Evolutionary conservation across 2,329 filamentous ascomycete species (phyloP).

Genomic region (Claviceps citrina): DNA sequence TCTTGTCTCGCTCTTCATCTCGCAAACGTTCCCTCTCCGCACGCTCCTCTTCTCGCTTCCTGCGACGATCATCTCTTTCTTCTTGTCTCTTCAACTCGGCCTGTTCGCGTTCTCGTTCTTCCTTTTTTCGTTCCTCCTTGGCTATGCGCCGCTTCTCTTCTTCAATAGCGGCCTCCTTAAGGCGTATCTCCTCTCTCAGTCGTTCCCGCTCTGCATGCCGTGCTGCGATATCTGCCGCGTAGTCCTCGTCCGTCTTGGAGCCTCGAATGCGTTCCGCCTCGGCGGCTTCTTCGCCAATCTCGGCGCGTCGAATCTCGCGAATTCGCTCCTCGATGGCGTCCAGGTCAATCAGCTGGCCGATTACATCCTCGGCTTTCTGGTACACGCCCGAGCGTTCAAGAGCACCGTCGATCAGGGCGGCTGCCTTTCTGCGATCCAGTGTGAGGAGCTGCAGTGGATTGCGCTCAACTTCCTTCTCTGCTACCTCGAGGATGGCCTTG

Average conservation of each 20-base stretch:
- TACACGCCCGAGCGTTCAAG: constrained; percentile 65
- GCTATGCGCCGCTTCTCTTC: constrained; percentile 46
- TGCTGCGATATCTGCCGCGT: constrained; percentile 48
- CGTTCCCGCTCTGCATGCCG: constrained; percentile 46
- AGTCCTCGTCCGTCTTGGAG: constrained; percentile 58
- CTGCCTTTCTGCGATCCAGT: constrained; percentile 58
- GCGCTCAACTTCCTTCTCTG: constrained; percentile 58
- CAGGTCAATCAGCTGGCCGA: constrained; percentile 53
- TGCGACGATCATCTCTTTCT: constrained; percentile 33
- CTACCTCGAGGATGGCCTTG: constrained; percentile 51
- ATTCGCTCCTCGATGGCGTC: constrained; percentile 53
- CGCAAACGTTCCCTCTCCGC: constrained; percentile 37
- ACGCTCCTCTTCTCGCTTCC: constrained; percentile 36
- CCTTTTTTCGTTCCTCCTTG: constrained; percentile 37
- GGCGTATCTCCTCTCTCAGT: constrained; percentile 43
- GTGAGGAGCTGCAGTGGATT: constrained; percentile 57
- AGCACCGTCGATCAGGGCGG: constrained; percentile 61
- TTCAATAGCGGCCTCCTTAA: constrained; percentile 43
- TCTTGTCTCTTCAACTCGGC: constrained; percentile 34
- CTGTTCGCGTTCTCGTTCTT: constrained; percentile 32
- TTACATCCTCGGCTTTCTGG: constrained; percentile 50
- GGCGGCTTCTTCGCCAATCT: constrained; percentile 56
- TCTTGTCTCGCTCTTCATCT: constrained; percentile 25
- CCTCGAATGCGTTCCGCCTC: constrained; percentile 49
- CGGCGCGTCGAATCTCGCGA: constrained; percentile 48